These are phyloP conservation scores for Entophlyctis luteolus DNA, from an alignment of 192 early-diverging fungal species.

Conservation along the genomic window DNA sequence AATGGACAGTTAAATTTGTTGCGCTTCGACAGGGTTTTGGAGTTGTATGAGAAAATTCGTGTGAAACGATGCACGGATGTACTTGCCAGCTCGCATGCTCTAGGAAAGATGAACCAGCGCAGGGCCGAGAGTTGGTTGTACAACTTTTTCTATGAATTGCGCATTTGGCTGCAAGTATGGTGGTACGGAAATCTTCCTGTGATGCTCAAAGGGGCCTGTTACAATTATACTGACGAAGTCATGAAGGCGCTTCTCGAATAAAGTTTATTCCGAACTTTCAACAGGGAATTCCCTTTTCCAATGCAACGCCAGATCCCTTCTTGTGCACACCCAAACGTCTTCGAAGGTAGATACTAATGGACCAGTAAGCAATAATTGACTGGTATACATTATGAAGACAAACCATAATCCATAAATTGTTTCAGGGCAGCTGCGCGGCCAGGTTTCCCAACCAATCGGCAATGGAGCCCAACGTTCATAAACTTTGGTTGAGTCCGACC, in stretches of 20 bases:
- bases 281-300: conserved; percentile 34
- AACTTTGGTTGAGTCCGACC: conserved; percentile 42
- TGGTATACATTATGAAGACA: neutral
- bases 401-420: conserved; percentile 44
- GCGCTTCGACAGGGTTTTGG: conserved; percentile 4
- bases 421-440: conserved; percentile 39
- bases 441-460: conserved; percentile 48
- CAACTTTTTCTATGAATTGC: conserved; percentile 21
- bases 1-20: conserved; percentile 6
- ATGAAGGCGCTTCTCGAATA: no score
- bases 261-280: no score
- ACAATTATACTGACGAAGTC: conserved; percentile 27
- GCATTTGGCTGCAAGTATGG: conserved; percentile 18
- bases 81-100: conserved; percentile 14
- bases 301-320: conserved; percentile 48
- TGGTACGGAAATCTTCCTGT: conserved; percentile 28
- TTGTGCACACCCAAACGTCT: conserved; percentile 49
- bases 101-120: conserved; percentile 31
- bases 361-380: neutral
- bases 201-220: conserved; percentile 19
- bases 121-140: conserved; percentile 16
- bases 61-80: conserved; percentile 22
- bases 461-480: conserved; percentile 52
- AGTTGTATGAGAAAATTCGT: conserved; percentile 22
- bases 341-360: conserved; percentile 27